Conservation (phyloP, 768 basidiomycete genomes). For the Lepiota subincarnata region DNA sequence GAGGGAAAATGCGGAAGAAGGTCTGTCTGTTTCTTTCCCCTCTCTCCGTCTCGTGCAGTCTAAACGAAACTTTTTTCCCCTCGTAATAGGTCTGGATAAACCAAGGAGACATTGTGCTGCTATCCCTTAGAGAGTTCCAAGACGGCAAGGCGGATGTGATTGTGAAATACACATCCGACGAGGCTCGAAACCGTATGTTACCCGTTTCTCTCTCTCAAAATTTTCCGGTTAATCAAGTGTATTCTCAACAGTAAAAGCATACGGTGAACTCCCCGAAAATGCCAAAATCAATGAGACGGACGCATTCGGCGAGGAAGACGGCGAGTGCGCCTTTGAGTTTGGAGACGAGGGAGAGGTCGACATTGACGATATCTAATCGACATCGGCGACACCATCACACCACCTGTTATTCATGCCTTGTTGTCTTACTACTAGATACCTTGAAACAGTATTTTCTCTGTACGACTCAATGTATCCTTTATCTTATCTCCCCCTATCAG, state of each 20-base stretch:
- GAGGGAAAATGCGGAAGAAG: constrained; percentile 99
- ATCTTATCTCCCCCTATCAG: background rate
- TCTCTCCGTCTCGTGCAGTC: background rate
- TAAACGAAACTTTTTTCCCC: constrained; percentile 6
- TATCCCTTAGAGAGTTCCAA: constrained; percentile 97
- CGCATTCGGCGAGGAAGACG: constrained; percentile 86
- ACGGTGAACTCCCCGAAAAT: constrained; percentile 94
- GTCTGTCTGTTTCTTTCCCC: constrained; percentile 38
- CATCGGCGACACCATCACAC: background rate
- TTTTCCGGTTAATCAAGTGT: background rate
- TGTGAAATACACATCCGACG: constrained; percentile 97
- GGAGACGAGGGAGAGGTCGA: constrained; percentile 86
- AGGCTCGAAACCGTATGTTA: constrained; percentile 71
- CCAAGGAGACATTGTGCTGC: constrained; percentile 92
- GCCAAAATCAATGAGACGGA: constrained; percentile 98
- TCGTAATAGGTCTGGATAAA: constrained; percentile 91
- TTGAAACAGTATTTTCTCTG: constrained; percentile 14
- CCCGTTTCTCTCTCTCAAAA: background rate
- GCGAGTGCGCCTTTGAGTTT: constrained; percentile 87
- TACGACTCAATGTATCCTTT: background rate
- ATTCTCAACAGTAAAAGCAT: constrained; percentile 74
- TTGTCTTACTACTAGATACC: constrained; percentile 17
- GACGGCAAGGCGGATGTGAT: constrained; percentile 99
- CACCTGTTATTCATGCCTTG: background rate
- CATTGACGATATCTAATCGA: constrained; percentile 76